phyloP scores from a whole-genome alignment of 306 rosid species.

The Malus asiatica region DNA sequence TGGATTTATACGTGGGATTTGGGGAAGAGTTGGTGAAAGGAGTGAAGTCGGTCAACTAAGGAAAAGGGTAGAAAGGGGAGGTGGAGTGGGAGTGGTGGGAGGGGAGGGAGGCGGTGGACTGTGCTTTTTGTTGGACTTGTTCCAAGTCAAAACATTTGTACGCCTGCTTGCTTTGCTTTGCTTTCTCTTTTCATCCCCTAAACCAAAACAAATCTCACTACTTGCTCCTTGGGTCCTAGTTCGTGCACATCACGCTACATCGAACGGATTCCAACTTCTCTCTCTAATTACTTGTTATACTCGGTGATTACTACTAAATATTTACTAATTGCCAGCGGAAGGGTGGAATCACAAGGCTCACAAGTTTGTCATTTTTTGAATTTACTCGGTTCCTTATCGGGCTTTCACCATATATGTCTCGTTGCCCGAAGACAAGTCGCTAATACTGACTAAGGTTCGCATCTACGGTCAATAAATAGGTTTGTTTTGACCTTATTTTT shows the following conservation, averaged over 20 bases:
- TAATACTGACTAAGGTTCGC: too few species aligned
- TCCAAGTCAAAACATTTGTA: conserved; percentile 53
- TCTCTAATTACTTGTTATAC: not conserved
- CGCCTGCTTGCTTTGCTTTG: not conserved
- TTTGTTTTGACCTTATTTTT: too few species aligned
- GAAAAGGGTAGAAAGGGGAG: not conserved
- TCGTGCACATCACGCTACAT: conserved; percentile 6
- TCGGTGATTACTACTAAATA: not conserved
- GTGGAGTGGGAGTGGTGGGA: conserved; percentile 11
- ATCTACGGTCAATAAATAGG: too few species aligned
- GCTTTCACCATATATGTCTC: too few species aligned
- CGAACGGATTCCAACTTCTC: not conserved
- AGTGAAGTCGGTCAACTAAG: conserved; percentile 84
- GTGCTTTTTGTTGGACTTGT: conserved; percentile 26
- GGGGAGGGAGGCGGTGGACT: conserved; percentile 10
- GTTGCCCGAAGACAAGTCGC: too few species aligned
- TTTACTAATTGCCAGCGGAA: not conserved
- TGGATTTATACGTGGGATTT: not conserved
- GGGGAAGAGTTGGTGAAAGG: conserved; percentile 12
- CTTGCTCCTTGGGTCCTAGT: not conserved
- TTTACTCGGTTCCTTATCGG: too few species aligned
- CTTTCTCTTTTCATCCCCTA: not conserved
- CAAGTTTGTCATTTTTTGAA: not conserved
- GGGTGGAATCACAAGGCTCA: not conserved
- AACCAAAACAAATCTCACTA: not conserved